Percentiles rank a stretch among this genome's conserved stretches.
These are phyloP conservation scores for Diaporthe sp. DNA, from an alignment of 2,329 filamentous ascomycete species.

Conservation along the genomic window DNA sequence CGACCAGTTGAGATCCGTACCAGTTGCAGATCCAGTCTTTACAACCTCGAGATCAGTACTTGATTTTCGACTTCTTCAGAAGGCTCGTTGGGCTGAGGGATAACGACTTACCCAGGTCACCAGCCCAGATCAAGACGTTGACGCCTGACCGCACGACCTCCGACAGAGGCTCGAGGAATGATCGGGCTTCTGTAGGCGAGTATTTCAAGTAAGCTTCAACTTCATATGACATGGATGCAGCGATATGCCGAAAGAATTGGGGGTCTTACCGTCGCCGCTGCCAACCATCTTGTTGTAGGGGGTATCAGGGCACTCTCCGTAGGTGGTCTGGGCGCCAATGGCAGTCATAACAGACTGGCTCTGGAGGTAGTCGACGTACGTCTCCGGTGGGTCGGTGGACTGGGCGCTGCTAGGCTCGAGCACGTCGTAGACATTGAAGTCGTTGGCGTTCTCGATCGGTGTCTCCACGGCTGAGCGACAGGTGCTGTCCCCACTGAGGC, in stretches of 20 bases:
- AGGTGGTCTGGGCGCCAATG: constrained; percentile 59
- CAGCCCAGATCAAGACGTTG: constrained; percentile 65
- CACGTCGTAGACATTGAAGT: constrained; percentile 63
- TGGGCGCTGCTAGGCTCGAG: constrained; percentile 46
- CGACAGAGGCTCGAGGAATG: constrained; percentile 58
- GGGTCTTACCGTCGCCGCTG: constrained; percentile 52
- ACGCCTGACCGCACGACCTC: constrained; percentile 61
- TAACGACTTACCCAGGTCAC: constrained; percentile 57
- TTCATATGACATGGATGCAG: no score
- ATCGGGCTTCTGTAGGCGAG: constrained; percentile 51
- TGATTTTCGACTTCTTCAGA: not conserved
- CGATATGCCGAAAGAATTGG: no score
- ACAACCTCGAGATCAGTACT: constrained; percentile 36
- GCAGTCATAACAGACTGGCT: constrained; percentile 51
- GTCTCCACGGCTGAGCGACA: constrained; percentile 47
- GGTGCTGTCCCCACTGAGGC: constrained; percentile 43
- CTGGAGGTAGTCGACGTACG: constrained; percentile 57
- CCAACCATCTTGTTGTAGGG: constrained; percentile 52
- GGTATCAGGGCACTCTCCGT: constrained; percentile 54
- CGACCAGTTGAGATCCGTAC: constrained; percentile 61
- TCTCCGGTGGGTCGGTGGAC: constrained; percentile 53
- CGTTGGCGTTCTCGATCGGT: constrained; percentile 41
- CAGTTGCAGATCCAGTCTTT: constrained; percentile 70
- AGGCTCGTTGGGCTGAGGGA: no score
- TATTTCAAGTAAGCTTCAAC: not conserved